Evolutionary conservation across 2,329 filamentous ascomycete species (phyloP), one percentile per base, ranked within the genome.

Genomic region (Didymella sp.): DNA sequence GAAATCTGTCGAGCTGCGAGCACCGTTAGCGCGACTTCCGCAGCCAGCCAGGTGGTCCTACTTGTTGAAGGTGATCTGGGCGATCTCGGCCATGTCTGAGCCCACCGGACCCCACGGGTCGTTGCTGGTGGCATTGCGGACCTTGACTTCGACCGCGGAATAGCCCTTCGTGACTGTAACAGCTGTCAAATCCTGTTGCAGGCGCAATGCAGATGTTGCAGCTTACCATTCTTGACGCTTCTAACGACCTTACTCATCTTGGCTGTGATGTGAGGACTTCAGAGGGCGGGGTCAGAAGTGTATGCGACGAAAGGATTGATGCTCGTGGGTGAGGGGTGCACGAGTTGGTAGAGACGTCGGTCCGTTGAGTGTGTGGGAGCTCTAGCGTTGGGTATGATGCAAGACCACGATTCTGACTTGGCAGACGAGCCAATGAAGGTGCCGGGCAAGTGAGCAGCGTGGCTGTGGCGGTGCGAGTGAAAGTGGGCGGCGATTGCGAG

Each of bases 71-170:
- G 95, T 98, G 84, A 98, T 89, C 77, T 95, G 91, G 77, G 95
- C 92, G 74, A 99, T 97, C 80, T 99, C 95, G 79, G 90, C 91
- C 95, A 99, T 98, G 77, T 99, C 94, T 58, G 92, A 96, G 59
- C 95, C 95, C 40, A 94, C 96, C 49, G 95, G 95, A 66, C 95
- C 95, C 95, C 95, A 99, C 80, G 93, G 91, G 75, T 98, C 95
- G 77, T 99, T 99, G 80, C 93, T 98, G 61, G 95, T 99, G 62
- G 95, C 66, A 73, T 74, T 77, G 55, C 71, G 75, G 78, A 99
- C 95, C 83, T 98, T 98, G 78, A 98, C 91, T 84, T 99, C 94
- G 71, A 96, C 92, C 66, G 85, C 88, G 31, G 94, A 97, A 77
- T 99, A 99, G 70, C 95, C 95, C 82, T 98, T 99, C 78, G 95